Conservation (phyloP, 257 asterid species). For the Plantago ovata region DNA sequence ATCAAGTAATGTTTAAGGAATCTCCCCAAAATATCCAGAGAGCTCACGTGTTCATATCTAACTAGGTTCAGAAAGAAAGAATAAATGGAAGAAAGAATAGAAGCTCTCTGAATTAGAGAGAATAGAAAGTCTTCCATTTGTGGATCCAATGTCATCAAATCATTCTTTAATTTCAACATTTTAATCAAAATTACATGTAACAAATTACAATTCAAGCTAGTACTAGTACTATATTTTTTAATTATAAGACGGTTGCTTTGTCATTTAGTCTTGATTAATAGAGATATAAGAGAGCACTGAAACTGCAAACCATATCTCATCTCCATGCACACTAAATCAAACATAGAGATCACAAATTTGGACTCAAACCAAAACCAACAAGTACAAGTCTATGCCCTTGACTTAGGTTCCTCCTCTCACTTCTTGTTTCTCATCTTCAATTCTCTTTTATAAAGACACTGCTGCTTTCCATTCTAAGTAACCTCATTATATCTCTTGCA, state of each 20-base stretch:
- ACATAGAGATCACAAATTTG: constrained; percentile 55
- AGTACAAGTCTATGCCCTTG: constrained; percentile 33
- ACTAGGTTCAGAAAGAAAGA: constrained; percentile 12
- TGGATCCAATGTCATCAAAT: constrained; percentile 31
- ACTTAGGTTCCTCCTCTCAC: constrained; percentile 30
- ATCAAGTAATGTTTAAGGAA: constrained; percentile 40
- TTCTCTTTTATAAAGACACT: constrained; percentile 13
- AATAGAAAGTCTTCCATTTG: constrained; percentile 31
- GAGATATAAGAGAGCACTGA: constrained; percentile 32
- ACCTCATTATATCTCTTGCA: constrained; percentile 2
- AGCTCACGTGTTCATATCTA: constrained; percentile 37
- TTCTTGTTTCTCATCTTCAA: background rate
- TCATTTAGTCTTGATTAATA: constrained; percentile 44
- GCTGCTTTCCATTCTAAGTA: background rate
- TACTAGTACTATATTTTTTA: no score
- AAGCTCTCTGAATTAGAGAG: constrained; percentile 28
- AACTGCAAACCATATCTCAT: constrained; percentile 32
- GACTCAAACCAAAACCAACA: constrained; percentile 22
- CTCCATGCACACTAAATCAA: constrained; percentile 39
- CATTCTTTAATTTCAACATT: background rate
- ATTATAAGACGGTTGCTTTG: constrained; percentile 52
- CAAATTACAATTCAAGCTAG: constrained; percentile 47
- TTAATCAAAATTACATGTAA: constrained; percentile 4
- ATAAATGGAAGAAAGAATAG: constrained; percentile 26
- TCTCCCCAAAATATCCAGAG: constrained; percentile 24